Evolutionary conservation across 2,329 filamentous ascomycete species (phyloP).

Genomic region (Penicillium verrucosum): DNA sequence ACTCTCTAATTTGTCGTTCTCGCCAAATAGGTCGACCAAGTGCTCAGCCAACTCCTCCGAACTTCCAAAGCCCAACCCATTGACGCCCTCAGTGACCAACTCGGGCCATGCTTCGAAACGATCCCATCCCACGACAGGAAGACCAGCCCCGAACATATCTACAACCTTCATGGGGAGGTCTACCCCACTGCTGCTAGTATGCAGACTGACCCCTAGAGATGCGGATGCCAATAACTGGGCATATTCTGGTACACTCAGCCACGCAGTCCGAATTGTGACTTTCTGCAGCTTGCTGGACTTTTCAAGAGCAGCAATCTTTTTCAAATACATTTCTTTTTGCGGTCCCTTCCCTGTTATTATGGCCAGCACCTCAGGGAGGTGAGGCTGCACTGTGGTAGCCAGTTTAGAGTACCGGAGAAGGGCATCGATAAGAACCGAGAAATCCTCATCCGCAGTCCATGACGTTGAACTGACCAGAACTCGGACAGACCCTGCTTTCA

Average conservation of each 20-base stretch:
- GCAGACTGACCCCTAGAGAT: constrained; percentile 84
- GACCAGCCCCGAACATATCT: constrained; percentile 94
- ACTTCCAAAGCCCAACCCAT: constrained; percentile 80
- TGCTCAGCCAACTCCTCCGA: constrained; percentile 62
- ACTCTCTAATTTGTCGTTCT: constrained; percentile 53
- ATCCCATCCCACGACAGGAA: constrained; percentile 85
- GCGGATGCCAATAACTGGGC: constrained; percentile 78
- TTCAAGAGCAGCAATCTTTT: constrained; percentile 61
- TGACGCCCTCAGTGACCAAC: constrained; percentile 80
- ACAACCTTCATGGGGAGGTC: constrained; percentile 99
- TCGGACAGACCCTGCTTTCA: constrained; percentile 58
- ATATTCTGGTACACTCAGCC: constrained; percentile 81
- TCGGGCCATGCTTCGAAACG: constrained; percentile 86
- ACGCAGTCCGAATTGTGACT: constrained; percentile 74
- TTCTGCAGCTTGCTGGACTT: constrained; percentile 62
- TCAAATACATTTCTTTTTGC: constrained; percentile 71
- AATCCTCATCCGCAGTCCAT: constrained; percentile 97
- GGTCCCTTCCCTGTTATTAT: constrained; percentile 96
- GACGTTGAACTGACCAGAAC: constrained; percentile 91
- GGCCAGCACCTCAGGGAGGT: constrained; percentile 68
- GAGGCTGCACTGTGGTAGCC: constrained; percentile 42
- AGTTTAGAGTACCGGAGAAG: constrained; percentile 68
- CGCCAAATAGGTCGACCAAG: constrained; percentile 62
- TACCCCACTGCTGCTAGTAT: constrained; percentile 90
- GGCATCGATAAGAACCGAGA: constrained; percentile 79